Percentiles rank a stretch among this genome's conserved stretches.
phyloP scores from a whole-genome alignment of 2,329 filamentous ascomycete genomes.

The Whalleya microplaca region DNA sequence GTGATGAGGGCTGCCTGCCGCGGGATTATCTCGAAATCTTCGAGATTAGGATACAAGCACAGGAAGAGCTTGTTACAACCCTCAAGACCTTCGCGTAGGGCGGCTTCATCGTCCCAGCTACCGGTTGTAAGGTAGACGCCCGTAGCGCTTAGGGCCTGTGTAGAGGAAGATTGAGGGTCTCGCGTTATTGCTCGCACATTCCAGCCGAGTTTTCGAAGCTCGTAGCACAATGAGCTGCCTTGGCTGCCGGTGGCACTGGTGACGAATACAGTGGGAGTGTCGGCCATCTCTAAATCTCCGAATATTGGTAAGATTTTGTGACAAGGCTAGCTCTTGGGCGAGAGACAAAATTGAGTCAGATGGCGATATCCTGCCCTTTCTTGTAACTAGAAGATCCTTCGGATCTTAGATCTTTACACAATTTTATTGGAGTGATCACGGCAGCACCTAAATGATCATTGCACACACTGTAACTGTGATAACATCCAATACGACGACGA shows the following conservation, averaged over 20 bases:
- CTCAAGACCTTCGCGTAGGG: constrained; percentile 35
- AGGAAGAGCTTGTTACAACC: constrained; percentile 41
- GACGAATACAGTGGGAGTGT: constrained; percentile 42
- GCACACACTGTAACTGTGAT: too few species aligned
- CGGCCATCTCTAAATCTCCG: constrained; percentile 1
- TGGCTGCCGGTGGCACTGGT: constrained; percentile 45
- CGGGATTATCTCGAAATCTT: constrained; percentile 35
- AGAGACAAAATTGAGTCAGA: too few species aligned
- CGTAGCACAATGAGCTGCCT: constrained; percentile 41
- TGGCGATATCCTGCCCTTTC: too few species aligned
- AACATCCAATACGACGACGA: too few species aligned
- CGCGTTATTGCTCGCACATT: constrained; percentile 40
- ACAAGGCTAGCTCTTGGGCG: too few species aligned
- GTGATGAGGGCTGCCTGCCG: constrained; percentile 39
- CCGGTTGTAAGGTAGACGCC: constrained; percentile 41
- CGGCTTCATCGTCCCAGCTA: constrained; percentile 38
- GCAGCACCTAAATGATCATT: too few species aligned
- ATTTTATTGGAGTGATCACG: too few species aligned
- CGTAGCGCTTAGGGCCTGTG: constrained; percentile 33
- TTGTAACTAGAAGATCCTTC: too few species aligned
- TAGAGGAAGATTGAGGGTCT: constrained; percentile 33
- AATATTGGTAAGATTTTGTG: too few species aligned
- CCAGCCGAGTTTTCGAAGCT: constrained; percentile 38
- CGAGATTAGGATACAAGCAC: constrained; percentile 38
- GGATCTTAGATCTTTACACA: too few species aligned